Evolutionary conservation across 2,329 filamentous ascomycete genomes (phyloP).

Genomic region (Thelonectria rubi): DNA sequence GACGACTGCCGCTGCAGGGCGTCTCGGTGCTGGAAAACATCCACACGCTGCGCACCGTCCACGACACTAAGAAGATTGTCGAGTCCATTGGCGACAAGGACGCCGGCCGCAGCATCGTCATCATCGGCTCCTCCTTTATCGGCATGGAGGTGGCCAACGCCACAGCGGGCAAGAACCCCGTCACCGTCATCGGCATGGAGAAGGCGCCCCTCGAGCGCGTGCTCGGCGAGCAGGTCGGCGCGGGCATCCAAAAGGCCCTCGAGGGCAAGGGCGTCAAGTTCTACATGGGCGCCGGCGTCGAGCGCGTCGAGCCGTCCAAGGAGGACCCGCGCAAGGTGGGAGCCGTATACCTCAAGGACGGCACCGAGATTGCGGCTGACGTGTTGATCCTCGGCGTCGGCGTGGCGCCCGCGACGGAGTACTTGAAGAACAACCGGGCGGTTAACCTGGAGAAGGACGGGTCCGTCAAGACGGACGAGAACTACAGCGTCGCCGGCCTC

Average conservation of each 20-base stretch:
- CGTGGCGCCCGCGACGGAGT: constrained; percentile 85
- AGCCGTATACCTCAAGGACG: constrained; percentile 83
- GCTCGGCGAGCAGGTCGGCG: constrained; percentile 82
- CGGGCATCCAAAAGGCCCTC: constrained; percentile 79
- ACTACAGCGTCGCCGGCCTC: constrained; percentile 78
- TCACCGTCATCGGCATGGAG: constrained; percentile 91
- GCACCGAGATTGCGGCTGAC: constrained; percentile 84
- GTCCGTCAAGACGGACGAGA: constrained; percentile 82
- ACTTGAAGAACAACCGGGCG: constrained; percentile 75
- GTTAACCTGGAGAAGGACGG: constrained; percentile 82
- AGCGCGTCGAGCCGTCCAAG: constrained; percentile 79
- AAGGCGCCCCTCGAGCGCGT: constrained; percentile 84
- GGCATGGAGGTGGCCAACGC: constrained; percentile 97
- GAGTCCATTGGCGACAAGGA: constrained; percentile 77
- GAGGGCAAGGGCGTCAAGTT: constrained; percentile 93
- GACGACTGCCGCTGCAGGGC: constrained; percentile 79
- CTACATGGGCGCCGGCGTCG: constrained; percentile 80
- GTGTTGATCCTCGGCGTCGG: constrained; percentile 92
- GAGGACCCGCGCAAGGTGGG: constrained; percentile 78
- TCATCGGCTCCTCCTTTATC: constrained; percentile 95
- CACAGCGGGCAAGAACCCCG: constrained; percentile 74
- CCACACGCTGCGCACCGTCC: constrained; percentile 82
- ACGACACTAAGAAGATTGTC: constrained; percentile 80
- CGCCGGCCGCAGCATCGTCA: constrained; percentile 85
- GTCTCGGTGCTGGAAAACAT: constrained; percentile 89